Evolutionary conservation across 805 yeast species (phyloP), one percentile per base, ranked within the genome.

Genomic region (Starmerella scarabaei): DNA sequence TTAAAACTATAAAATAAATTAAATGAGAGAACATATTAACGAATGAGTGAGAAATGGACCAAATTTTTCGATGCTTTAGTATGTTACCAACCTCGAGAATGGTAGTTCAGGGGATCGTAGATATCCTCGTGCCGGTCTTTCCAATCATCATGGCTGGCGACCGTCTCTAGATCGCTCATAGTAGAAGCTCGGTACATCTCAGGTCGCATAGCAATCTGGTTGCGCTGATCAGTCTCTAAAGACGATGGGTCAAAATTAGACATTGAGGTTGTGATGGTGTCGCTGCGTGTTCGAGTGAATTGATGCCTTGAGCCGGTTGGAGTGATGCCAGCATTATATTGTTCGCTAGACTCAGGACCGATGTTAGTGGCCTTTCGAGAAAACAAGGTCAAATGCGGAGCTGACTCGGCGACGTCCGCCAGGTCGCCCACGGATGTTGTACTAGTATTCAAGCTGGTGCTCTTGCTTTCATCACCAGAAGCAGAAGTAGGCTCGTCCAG

Each of bases 41-140:
- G n/a, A n/a, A n/a, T n/a, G n/a, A n/a, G n/a, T n/a, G n/a, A n/a
- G n/a, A n/a, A n/a, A n/a, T n/a, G n/a, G n/a, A n/a, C n/a, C n/a
- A n/a, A n/a, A n/a, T n/a, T n/a, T n/a, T n/a, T 7, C 26, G 26
- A 23, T 23, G 7, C 26, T 23, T 7, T 23, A 23, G 26, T 14
- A 11, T 18, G n/a, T 21, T 39, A 52, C 55, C 55, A 52, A 11
- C 55, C 55, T 6, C 51, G 44, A 1, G 55, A 48, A 30, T 52
- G 54, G 39, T 52, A 52, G 38, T 48, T 50, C 37, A 48, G 31
- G 3, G 53, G 48, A 30, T 51, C 55, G 21, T 48, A 46, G 1
- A 48, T 48, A 26, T 48, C 53, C 23, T 50, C 52, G n/a, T 45
- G 47, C 8, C 33, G 45, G 18, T 39, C 30, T 1, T 36, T 21